Percentiles rank a stretch among this genome's conserved stretches.
These are phyloP conservation scores for Tolypocladium album DNA, from an alignment of 2,329 filamentous ascomycete species.

Conservation along the genomic window DNA sequence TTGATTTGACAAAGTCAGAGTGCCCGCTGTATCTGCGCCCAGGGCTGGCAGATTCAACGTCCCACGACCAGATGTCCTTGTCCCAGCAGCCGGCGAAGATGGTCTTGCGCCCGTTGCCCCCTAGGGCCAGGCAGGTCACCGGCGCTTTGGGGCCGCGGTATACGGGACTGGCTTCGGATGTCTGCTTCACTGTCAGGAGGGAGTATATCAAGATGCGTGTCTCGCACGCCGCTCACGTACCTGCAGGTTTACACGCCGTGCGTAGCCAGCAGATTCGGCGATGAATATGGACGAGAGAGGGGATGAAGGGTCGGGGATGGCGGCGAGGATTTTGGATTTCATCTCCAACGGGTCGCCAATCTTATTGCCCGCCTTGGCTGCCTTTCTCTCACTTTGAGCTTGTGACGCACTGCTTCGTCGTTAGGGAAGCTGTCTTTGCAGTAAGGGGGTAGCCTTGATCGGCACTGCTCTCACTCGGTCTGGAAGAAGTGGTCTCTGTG, in stretches of 20 bases:
- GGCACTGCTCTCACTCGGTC: constrained; percentile 55
- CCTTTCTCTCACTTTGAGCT: constrained; percentile 46
- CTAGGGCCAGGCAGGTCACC: constrained; percentile 64
- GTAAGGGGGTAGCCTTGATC: no score
- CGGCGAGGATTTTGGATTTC: constrained; percentile 76
- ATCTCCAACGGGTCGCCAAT: constrained; percentile 72
- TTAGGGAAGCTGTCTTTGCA: not conserved
- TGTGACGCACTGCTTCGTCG: constrained; percentile 32
- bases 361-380: constrained; percentile 62
- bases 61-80: constrained; percentile 82
- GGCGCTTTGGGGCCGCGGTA: constrained; percentile 73
- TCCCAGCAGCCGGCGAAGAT: constrained; percentile 92
- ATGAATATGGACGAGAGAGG: constrained; percentile 54
- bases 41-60: constrained; percentile 43
- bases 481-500: constrained; percentile 84
- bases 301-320: constrained; percentile 55
- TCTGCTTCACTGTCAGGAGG: constrained; percentile 9
- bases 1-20: constrained; percentile 80
- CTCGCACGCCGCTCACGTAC: constrained; percentile 2
- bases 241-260: constrained; percentile 47
- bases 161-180: constrained; percentile 21
- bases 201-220: no score
- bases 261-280: constrained; percentile 76
- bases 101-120: constrained; percentile 41
- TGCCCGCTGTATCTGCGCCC: constrained; percentile 63